phyloP scores from a whole-genome alignment of 345 rosid species.

The Citrus unshiu region DNA sequence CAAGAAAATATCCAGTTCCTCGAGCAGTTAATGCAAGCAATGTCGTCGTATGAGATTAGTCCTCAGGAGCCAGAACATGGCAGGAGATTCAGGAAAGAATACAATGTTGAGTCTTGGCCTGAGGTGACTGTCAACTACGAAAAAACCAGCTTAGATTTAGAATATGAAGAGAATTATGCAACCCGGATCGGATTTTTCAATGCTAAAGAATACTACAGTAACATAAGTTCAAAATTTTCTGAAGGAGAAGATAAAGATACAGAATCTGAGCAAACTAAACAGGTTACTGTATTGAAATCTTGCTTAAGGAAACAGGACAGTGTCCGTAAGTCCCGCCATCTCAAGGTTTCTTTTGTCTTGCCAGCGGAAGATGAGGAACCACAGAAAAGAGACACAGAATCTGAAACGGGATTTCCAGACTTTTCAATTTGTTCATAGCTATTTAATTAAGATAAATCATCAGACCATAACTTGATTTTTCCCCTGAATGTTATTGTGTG shows the following conservation, averaged over 20 bases:
- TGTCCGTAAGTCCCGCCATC: slow-evolving; percentile 20
- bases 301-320: slow-evolving; percentile 38
- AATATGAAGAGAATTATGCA: slow-evolving; percentile 13
- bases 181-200: not conserved
- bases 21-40: slow-evolving; percentile 7
- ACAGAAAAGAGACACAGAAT: not conserved
- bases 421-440: not conserved
- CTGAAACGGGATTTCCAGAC: slow-evolving; percentile 1
- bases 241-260: slow-evolving; percentile 1
- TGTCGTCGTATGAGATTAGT: not conserved
- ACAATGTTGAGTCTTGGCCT: slow-evolving; percentile 19
- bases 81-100: not conserved
- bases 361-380: slow-evolving; percentile 15
- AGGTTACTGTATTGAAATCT: slow-evolving; percentile 23
- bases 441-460: not conserved
- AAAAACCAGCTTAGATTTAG: not conserved
- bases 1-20: not conserved
- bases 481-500: not conserved
- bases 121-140: slow-evolving; percentile 7
- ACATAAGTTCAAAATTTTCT: not conserved
- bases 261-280: not conserved
- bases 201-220: not conserved
- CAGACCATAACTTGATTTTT: slow-evolving; percentile 8
- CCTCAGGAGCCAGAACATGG: not conserved
- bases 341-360: slow-evolving; percentile 33